Conservation (phyloP, 2,329 filamentous ascomycete species). For the Amesomyces nigricolor region DNA sequence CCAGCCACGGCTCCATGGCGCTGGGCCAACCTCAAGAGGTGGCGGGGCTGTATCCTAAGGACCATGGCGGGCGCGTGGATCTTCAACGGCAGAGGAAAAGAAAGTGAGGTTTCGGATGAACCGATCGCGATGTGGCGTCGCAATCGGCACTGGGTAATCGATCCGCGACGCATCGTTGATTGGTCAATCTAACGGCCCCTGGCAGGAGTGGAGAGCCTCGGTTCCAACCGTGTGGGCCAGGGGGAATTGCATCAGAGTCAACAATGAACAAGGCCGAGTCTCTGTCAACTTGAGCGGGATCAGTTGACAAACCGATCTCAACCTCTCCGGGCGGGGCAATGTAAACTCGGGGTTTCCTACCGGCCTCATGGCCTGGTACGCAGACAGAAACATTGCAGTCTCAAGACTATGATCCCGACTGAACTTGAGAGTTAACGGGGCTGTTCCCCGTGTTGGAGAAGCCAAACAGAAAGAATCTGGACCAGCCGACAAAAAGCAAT, state of each 20-base stretch:
- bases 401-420: no score
- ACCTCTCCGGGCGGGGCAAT: no score
- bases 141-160: not conserved
- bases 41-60: constrained; percentile 14
- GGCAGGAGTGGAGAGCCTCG: not conserved
- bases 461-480: no score
- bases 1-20: not conserved
- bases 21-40: constrained; percentile 9
- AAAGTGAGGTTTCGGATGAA: not conserved
- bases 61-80: constrained; percentile 10
- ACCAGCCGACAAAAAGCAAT: not conserved
- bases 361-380: no score
- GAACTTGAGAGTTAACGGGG: no score
- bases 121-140: not conserved
- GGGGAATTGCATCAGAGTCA: not conserved
- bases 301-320: no score
- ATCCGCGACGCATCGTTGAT: constrained; percentile 1
- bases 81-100: not conserved
- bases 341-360: no score
- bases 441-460: no score
- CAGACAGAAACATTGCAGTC: no score
- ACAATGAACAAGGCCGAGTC: no score
- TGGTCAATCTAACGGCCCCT: not conserved
- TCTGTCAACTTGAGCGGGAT: no score
- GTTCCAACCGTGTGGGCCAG: not conserved